A percentile compares a stretch with the other conserved stretches of the same genome.
phyloP scores from a whole-genome alignment of 257 asterid species.

The Cinchona pubescens region DNA sequence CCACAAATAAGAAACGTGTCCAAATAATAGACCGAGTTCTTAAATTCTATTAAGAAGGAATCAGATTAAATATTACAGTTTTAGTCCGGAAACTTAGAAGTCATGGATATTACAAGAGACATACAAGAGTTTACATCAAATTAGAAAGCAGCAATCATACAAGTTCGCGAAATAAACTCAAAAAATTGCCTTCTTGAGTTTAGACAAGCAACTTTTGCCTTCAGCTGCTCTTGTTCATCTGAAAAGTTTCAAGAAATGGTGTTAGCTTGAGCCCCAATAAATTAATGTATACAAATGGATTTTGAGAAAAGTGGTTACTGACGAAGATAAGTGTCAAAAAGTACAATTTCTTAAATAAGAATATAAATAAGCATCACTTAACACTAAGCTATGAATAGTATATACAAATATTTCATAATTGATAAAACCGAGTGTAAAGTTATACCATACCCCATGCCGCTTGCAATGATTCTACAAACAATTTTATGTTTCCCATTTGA shows the following conservation, averaged over 20 bases:
- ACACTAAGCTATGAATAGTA: not conserved
- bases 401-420: too few species aligned
- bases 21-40: not conserved
- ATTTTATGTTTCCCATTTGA: too few species aligned
- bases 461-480: not conserved
- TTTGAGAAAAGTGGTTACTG: not conserved
- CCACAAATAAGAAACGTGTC: not conserved
- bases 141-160: not conserved
- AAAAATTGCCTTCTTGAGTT: not conserved
- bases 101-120: not conserved
- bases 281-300: not conserved
- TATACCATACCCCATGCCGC: not conserved
- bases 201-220: not conserved
- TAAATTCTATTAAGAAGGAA: not conserved
- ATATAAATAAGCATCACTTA: not conserved
- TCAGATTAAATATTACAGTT: not conserved
- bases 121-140: not conserved
- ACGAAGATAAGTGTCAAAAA: not conserved
- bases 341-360: not conserved
- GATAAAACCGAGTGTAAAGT: too few species aligned
- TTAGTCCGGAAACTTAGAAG: not conserved
- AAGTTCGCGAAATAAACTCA: not conserved
- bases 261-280: not conserved
- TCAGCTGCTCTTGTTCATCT: not conserved
- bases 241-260: not conserved